Conservation (phyloP, 2,329 filamentous ascomycete species). For the Pyrenophora tritici-repentis region DNA sequence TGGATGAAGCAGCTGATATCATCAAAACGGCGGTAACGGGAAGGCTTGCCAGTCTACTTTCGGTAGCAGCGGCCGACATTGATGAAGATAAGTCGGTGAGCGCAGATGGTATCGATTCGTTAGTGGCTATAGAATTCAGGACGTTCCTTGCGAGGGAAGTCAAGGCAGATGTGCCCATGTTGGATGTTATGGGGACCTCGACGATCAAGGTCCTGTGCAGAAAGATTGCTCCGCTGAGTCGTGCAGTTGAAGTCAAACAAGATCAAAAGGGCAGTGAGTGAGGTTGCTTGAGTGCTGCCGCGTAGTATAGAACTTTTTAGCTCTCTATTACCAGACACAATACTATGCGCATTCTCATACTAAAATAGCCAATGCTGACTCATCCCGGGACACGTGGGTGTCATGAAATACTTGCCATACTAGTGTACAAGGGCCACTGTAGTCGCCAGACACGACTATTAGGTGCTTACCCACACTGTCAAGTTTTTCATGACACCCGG, state of each 20-base stretch:
- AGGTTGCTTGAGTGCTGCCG: too few relatives aligned
- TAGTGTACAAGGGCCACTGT: too few relatives aligned
- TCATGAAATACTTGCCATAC: too few relatives aligned
- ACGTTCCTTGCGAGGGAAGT: constrained; percentile 2
- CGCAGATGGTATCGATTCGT: not conserved
- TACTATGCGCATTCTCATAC: too few relatives aligned
- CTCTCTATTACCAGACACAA: too few relatives aligned
- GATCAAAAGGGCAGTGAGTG: not conserved
- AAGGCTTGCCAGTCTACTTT: not conserved
- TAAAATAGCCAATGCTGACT: too few relatives aligned
- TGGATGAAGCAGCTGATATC: not conserved
- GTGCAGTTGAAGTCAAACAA: constrained; percentile 1
- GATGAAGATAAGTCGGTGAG: constrained; percentile 1
- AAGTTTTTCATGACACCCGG: too few relatives aligned
- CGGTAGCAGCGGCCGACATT: not conserved
- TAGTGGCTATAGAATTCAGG: constrained; percentile 2
- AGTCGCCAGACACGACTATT: too few relatives aligned
- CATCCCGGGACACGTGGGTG: too few relatives aligned
- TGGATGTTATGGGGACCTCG: constrained; percentile 4
- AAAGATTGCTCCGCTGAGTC: constrained; percentile 1
- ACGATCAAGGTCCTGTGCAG: not conserved
- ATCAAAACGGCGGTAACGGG: not conserved
- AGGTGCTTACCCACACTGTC: too few relatives aligned
- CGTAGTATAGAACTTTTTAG: too few relatives aligned
- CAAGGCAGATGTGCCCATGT: constrained; percentile 1